Base-by-base conservation (phyloP, 306 rosid species). In the Cucumis hystrix region DNA sequence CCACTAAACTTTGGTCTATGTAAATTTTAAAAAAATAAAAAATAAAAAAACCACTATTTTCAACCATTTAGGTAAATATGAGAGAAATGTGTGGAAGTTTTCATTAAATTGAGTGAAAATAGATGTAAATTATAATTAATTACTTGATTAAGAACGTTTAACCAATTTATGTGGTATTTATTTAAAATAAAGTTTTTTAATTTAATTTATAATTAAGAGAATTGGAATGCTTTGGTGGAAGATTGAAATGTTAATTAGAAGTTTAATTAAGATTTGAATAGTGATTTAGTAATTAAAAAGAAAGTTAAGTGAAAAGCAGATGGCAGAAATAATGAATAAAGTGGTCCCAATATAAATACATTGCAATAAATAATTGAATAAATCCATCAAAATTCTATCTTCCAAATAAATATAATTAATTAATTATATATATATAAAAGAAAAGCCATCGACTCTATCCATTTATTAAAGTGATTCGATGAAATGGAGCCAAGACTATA, bases 401-500 rank as follows among this genome's bases (percentile, higher is more conserved):
- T 30, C 10, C 0, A 1, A 0, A 7, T 1, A 28, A 28, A 28
- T 28, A 28, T 1, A 28, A 28, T 28, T 28, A 28, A 28, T 28
- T 13, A 60, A 1, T 5, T 7, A 40, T 0, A 6, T 60, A 28
- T 60, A 60, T 25, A n/a, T n/a, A n/a, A n/a, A 23, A 23, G 25
- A 23, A 23, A 66, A 66, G 77, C 21, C 57, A 51, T 51, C 62
- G 39, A 52, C 77, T 72, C 77, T 16, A 23, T 72, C 39, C 59
- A 51, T 54, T 72, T 72, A 72, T 72, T 28, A 72, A 51, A 45
- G 77, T 30, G 77, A 72, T 72, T 72, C 62, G 2, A 72, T 72
- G 0, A 9, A 9, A 72, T 72, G 61, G 43, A 51, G 45, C 18
- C 33, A 30, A 72, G 62, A 41, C 77, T 18, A 30, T 52, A 9